Base-by-base conservation (phyloP, 108 stramenopile species). In the Cyclotella kingstonii region DNA sequence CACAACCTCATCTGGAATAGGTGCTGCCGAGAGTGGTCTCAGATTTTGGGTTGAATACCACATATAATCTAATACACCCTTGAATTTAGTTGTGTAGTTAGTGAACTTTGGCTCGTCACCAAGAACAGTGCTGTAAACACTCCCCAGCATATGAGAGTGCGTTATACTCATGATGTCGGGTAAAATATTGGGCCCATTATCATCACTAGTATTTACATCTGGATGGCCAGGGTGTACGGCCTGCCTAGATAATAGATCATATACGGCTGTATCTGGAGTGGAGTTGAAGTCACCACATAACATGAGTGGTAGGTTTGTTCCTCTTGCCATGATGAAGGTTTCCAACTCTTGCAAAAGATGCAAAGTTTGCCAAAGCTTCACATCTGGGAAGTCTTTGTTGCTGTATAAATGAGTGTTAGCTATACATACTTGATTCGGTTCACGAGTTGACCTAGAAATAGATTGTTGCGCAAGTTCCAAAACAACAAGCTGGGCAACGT, bases 241-340 rank as follows among this genome's bases (percentile, higher is more conserved):
- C 46, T 96, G 93, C 18, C 86, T 76, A 23, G 86, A 81, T 64
- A 99, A 70, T 42, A 97, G 78, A 70, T 96, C 94, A 71, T 97
- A 96, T 33, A 99, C 98, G 22, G 96, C 93, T 26, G 90, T 90
- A 63, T 95, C 89, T n/a, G 97, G 96, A 26, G 93, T 94, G 29
- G 91, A 93, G 80, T 99, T 99, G 73, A 99, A 95, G 66, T 99
- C 98, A 34, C 98, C 98, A 84, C 96, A 97, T 27, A 97, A 87
- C 68, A 98, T 83, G 25, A 97, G 77, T 17, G 98, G 95, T 45
- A 95, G 76, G 42, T 82, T 88, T 4, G 66, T 64, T 10, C 86
- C 84, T 41, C 92, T 79, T 55, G 82, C 84, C 76, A 91, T 69
- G 34, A 84, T 81, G 54, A 95, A 96, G 22, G 90, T 85, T 64